Base-by-base conservation (phyloP, 441 rosid species). In the Gossypium aridum region DNA sequence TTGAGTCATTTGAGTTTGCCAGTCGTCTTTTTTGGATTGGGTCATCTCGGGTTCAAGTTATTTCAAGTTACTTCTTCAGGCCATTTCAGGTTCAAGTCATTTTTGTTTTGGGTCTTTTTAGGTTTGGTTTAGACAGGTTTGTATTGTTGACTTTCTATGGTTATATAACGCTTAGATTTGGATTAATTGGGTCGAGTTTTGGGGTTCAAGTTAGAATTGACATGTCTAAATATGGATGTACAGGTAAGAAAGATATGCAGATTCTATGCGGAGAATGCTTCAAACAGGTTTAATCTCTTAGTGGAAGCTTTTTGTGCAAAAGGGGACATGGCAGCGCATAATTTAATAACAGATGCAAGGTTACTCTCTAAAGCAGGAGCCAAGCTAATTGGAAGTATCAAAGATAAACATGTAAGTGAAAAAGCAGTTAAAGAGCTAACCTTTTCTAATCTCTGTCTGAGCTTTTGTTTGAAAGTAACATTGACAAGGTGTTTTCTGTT, bases 261-360 rank as follows among this genome's bases (percentile, higher is more conserved):
- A 57, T 64, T 79, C 64, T 93, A 91, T 28, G 79, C 82, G 54
- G 92, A 88, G 80, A 93, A 88, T 80, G 86, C 91, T 59, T 77
- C 84, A 2, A 83, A 83, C 71, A 89, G 95, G 77, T 70, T 91
- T 75, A 79, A 87, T 54, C 71, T 89, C 78, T 84, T 88, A 16
- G 79, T 78, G 13, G 82, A 87, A 51, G 87, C 89, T 62, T 82
- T 93, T 49, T 71, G 79, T 53, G 86, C 91, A 57, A 79, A 84
- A 73, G 87, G 87, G 59, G 83, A 79, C 22, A 71, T 82, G n/a
- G 75, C 85, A 54, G 89, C 95, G 43, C 62, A 39, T 1, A 84
- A 81, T 77, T 82, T 80, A 60, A 81, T 87, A 67, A 13, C 83
- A 20, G 80, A 67, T 67, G 88, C 87, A 12, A 77, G 79, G 63